Percentiles rank a stretch among this genome's conserved stretches.
These are phyloP conservation scores for Vitellaria paradoxa DNA, from an alignment of 179 eudicot genomes.

Conservation along the genomic window DNA sequence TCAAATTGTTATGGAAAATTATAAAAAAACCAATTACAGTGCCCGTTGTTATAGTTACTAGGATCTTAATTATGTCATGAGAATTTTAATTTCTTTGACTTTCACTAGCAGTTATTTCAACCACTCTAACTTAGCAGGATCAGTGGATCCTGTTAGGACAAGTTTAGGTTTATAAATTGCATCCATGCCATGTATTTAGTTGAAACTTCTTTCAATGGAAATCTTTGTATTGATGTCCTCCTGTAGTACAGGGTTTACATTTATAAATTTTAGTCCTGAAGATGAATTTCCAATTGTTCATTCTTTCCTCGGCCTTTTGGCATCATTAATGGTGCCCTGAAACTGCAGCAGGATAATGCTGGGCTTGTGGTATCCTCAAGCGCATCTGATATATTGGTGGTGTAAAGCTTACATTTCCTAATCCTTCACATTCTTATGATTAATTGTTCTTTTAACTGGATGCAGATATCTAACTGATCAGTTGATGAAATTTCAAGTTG, in stretches of 20 bases:
- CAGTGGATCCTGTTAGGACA: neutral
- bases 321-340: neutral
- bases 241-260: neutral
- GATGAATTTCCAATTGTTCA: neutral
- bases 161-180: neutral
- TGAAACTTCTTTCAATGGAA: neutral
- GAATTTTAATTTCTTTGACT: neutral
- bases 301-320: neutral
- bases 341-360: neutral
- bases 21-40: neutral
- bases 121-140: neutral
- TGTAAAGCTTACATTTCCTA: neutral
- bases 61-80: neutral
- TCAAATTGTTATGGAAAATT: neutral
- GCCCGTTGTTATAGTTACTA: neutral
- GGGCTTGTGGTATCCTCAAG: neutral
- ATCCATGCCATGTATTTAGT: neutral
- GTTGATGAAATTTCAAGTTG: conserved; percentile 76
- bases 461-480: conserved; percentile 83
- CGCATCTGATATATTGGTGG: neutral
- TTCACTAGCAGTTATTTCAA: neutral
- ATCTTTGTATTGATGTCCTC: neutral
- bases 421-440: neutral
- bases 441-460: conserved; percentile 5
- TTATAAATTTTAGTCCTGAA: neutral